phyloP scores from a whole-genome alignment of 208 protist genomes.

The Crithidia mellificae region DNA sequence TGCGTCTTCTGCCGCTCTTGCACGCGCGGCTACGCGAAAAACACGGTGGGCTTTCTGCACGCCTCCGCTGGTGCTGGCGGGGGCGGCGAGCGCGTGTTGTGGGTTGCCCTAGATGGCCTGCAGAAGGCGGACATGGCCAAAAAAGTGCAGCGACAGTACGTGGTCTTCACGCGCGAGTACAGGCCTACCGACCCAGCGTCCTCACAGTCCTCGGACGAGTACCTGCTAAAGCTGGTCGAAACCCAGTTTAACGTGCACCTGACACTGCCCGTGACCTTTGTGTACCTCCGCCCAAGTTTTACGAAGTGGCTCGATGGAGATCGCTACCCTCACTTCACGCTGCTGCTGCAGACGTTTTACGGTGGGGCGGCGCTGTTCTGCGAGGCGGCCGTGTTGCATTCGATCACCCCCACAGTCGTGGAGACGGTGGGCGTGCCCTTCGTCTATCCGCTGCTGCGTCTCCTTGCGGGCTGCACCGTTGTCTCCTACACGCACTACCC shows the following conservation, averaged over 20 bases:
- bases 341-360: slow-evolving; percentile 91
- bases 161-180: slow-evolving; percentile 62
- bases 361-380: slow-evolving; percentile 86
- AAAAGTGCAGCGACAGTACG: slow-evolving; percentile 49
- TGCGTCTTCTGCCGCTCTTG: slow-evolving; percentile 29
- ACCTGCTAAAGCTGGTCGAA: slow-evolving; percentile 39
- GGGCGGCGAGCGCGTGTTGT: slow-evolving; percentile 97
- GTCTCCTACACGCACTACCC: slow-evolving; percentile 98
- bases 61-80: slow-evolving; percentile 90
- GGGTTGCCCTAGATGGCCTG: slow-evolving; percentile 80
- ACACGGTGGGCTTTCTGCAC: slow-evolving; percentile 91
- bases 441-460: slow-evolving; percentile 91
- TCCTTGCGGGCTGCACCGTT: slow-evolving; percentile 79
- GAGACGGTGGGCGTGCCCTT: slow-evolving; percentile 97
- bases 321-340: slow-evolving; percentile 85
- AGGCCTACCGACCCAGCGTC: neutral
- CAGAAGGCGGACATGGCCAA: slow-evolving; percentile 46
- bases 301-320: slow-evolving; percentile 70
- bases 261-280: slow-evolving; percentile 55
- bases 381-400: slow-evolving; percentile 84
- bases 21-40: slow-evolving; percentile 25
- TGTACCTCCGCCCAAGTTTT: slow-evolving; percentile 49
- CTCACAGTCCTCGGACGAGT: slow-evolving; percentile 1
- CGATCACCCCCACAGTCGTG: slow-evolving; percentile 55
- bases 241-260: slow-evolving; percentile 77